A percentile compares a stretch with the other conserved stretches of the same genome.
phyloP scores from a whole-genome alignment of 2,329 filamentous ascomycete species.

The Canariomyces notabilis region DNA sequence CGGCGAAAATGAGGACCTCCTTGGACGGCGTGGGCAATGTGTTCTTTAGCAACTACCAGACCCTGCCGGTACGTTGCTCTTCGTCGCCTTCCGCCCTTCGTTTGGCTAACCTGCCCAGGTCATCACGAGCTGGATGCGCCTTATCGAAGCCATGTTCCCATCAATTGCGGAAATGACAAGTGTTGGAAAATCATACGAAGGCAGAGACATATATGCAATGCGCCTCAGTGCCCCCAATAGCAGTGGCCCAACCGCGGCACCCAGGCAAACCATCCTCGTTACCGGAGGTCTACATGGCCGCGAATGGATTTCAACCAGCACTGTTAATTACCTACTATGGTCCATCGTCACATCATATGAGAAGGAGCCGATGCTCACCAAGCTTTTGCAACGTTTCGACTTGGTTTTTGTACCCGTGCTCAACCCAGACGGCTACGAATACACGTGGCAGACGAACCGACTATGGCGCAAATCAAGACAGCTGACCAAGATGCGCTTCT shows the following conservation, averaged over 20 bases:
- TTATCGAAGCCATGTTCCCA: slow-evolving; percentile 86
- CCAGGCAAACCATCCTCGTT: slow-evolving; percentile 41
- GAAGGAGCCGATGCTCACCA: slow-evolving; percentile 65
- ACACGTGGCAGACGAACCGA: slow-evolving; percentile 86
- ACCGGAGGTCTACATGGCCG: slow-evolving; percentile 85
- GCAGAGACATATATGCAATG: slow-evolving; percentile 77
- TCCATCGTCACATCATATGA: slow-evolving; percentile 79
- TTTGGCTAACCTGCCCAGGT: slow-evolving; percentile 27
- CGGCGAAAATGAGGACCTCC: slow-evolving; percentile 28
- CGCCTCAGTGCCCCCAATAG: slow-evolving; percentile 55
- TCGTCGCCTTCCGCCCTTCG: background rate
- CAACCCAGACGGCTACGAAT: slow-evolving; percentile 92
- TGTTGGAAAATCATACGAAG: slow-evolving; percentile 83
- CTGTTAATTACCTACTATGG: slow-evolving; percentile 87
- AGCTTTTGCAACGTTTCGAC: slow-evolving; percentile 77
- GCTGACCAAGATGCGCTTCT: slow-evolving; percentile 74
- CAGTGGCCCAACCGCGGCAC: slow-evolving; percentile 29
- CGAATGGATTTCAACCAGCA: slow-evolving; percentile 94
- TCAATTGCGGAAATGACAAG: slow-evolving; percentile 67
- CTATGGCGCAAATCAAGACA: slow-evolving; percentile 95
- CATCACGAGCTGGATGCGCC: slow-evolving; percentile 84
- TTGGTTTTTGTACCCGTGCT: slow-evolving; percentile 82
- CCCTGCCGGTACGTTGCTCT: slow-evolving; percentile 57
- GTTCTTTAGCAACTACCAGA: slow-evolving; percentile 92
- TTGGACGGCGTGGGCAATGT: slow-evolving; percentile 56